Conservation (phyloP, 148 eudicot genomes). For the Arbutus unedo region DNA sequence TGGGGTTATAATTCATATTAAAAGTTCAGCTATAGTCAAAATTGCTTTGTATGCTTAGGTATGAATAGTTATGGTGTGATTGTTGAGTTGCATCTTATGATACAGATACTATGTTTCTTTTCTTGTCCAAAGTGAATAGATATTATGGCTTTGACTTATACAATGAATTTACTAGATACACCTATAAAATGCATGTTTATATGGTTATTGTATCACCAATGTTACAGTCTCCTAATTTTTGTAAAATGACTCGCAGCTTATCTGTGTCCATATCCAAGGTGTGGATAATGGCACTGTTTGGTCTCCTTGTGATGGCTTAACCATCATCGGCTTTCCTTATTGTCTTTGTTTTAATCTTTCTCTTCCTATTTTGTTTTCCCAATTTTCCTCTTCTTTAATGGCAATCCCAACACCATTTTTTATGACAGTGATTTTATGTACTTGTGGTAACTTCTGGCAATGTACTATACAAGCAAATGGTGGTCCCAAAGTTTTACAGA, state of each 20-base stretch:
- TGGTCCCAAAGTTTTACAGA: background rate
- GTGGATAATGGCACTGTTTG: background rate
- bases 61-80: background rate
- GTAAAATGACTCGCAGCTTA: no score
- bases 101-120: no score
- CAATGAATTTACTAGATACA: no score
- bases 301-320: background rate
- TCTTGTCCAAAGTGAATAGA: no score
- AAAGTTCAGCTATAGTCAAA: background rate
- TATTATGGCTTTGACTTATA: no score
- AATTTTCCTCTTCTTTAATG: background rate
- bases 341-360: background rate
- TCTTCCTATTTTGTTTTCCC: background rate
- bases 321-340: background rate
- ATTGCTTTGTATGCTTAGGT: background rate
- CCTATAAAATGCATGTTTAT: no score
- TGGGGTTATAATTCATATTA: background rate
- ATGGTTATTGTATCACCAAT: no score
- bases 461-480: background rate
- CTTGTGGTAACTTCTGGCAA: background rate
- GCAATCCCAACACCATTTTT: background rate
- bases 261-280: background rate
- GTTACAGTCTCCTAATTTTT: no score
- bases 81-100: background rate
- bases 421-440: background rate